These are phyloP conservation scores for Elaeagnus macrophylla DNA, from an alignment of 306 rosid genomes.

Conservation along the genomic window DNA sequence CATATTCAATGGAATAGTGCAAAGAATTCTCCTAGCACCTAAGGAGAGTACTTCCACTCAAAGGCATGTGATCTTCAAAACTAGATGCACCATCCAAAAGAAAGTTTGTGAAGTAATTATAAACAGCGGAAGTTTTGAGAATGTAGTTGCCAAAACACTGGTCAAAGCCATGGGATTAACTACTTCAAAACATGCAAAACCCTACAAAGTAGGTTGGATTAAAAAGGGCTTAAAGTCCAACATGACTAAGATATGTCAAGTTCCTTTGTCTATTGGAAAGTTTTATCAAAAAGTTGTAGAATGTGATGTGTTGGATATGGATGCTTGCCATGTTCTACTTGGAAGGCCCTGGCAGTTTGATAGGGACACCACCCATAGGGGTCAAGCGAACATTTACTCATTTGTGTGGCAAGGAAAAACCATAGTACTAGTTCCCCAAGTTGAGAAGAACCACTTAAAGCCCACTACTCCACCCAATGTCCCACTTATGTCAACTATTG, in stretches of 20 bases:
- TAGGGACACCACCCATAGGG: neutral
- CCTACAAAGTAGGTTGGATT: neutral
- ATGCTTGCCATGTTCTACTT: neutral
- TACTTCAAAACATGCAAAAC: neutral
- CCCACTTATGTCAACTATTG: too few species aligned
- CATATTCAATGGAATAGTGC: neutral
- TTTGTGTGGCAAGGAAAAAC: neutral
- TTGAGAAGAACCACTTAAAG: too few species aligned
- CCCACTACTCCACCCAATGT: too few species aligned
- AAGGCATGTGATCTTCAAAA: neutral
- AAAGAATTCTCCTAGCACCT: neutral
- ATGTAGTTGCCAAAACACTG: neutral
- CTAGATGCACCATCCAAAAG: neutral
- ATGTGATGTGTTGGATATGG: neutral
- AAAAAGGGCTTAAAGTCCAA: neutral
- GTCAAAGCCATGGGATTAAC: neutral
- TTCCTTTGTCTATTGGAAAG: neutral
- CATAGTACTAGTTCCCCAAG: neutral
- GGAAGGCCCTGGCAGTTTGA: neutral
- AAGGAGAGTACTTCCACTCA: neutral
- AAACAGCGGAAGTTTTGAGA: neutral
- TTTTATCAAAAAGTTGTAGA: neutral
- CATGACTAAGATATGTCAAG: neutral
- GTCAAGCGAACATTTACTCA: neutral
- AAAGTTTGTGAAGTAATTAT: neutral